Evolutionary conservation across 306 rosid species (phyloP), one percentile per base, ranked within the genome.

Genomic region (Quercus rubra): DNA sequence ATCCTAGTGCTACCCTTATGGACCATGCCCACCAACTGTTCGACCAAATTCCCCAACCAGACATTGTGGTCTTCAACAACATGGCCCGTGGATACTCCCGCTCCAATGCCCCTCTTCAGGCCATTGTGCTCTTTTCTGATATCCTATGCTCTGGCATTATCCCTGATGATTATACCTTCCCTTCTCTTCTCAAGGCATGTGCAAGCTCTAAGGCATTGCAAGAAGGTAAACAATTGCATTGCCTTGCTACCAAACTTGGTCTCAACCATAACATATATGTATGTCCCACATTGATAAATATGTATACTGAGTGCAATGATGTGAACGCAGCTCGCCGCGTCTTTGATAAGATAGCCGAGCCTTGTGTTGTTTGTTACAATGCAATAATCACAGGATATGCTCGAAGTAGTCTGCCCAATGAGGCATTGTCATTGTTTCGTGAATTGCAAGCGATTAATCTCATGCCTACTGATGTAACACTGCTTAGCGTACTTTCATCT

Each of bases 121-220:
- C 90, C 19, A 66, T 93, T n/a, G 14, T 82, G 25, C 83, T 93
- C 43, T 86, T 91, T 62, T 72, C 82, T 66, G 76, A 75, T 7
- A 73, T 83, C 0, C 4, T 93, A 0, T 59, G 55, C 74, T 77
- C 78, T 27, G 92, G 90, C 4, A 63, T 89, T 70, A 71, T 81
- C 68, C 98, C 98, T 1, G 97, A 93, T 83, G 89, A 87, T 51
- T 93, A 90, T 85, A 86, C 98, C 21, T 93, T 93, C 82, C 86
- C 97, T 0, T 86, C 98, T 1, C 93, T 93, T 49, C 82, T 93
- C 77, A 91, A 91, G 89, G 98, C 88, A 1, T 91, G 97, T 77
- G 90, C 95, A 55, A 74, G 83, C 81, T 84, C 89, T 11, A 90
- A 91, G 84, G 95, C 93, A 13, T 46, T 88, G 35, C 77, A 81